Evolutionary conservation across 805 yeast species (phyloP), one percentile per base, ranked within the genome.

Genomic region (Monosporozyma unispora): DNA sequence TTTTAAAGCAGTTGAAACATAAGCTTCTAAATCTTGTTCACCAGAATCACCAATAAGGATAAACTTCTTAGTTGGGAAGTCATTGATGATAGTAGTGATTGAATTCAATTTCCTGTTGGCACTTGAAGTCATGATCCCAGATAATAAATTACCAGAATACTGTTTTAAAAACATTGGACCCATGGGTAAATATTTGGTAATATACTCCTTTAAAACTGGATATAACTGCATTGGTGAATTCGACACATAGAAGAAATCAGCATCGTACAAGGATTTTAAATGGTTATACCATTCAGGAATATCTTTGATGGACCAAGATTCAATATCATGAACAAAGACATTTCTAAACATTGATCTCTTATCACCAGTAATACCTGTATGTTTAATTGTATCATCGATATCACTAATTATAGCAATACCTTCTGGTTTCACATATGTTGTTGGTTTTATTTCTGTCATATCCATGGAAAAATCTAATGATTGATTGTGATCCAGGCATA

Each of bases 31-130:
- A 69, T 93, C 99, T 55, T 83, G 84, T 62, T 93, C 99, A 1
- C 98, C 98, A 2, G 96, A 84, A 63, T 93, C 99, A 29, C 99
- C 99, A 14, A 93, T 76, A 46, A 96, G 70, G 22, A 93, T 75
- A 62, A 93, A 91, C 58, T 78, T 81, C 54, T 90, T 81, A 0
- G 77, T 52, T 0, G 95, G 88, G 61, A 87, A 91, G 60, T 90
- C 96, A 2, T 68, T 63, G 22, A 88, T 54, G 7, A 93, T 76
- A 50, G 78, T 76, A 39, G 73, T 70, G 47, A 95, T 72, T 1
- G 87, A 76, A 11, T 76, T 75, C 52, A 79, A 76, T 65, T 93
- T 93, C 43, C 95, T 77, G 46, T 87, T 87, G 3, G 84, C 81
- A 2, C 93, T 82, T 0, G 97, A 95, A 59, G 90, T 95, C 73